phyloP scores from a whole-genome alignment of 371 early-diverging fungal species.

The Mucor plumbeus region DNA sequence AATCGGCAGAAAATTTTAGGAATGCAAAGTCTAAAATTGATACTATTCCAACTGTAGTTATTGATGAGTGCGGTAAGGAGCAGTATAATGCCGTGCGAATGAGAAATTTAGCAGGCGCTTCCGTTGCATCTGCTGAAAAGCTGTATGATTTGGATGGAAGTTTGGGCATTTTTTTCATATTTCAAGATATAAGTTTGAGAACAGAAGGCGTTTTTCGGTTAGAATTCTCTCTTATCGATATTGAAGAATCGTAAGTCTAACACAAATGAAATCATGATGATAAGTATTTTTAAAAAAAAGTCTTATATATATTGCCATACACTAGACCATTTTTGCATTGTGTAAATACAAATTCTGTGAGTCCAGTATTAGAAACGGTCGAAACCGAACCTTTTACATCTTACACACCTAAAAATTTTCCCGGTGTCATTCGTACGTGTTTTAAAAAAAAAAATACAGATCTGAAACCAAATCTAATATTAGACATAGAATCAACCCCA shows the following conservation, averaged over 20 bases:
- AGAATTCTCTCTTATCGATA: conserved; percentile 60
- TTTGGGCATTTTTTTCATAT: conserved; percentile 77
- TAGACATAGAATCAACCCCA: conserved; percentile 60
- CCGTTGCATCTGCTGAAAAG: conserved; percentile 70
- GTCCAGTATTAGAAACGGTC: conserved; percentile 40
- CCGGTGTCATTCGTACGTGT: conserved; percentile 71
- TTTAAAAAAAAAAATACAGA: background rate
- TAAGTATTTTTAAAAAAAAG: too few species aligned
- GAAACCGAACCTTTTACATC: conserved; percentile 62
- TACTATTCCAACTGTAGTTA: conserved; percentile 8
- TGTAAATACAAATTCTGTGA: conserved; percentile 39
- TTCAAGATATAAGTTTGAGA: conserved; percentile 74
- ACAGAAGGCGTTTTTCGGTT: conserved; percentile 70
- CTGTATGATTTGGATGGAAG: conserved; percentile 66
- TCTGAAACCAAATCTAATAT: background rate
- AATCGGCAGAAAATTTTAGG: conserved; percentile 47
- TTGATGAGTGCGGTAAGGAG: conserved; percentile 13
- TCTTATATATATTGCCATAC: background rate
- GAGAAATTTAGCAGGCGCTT: conserved; percentile 75
- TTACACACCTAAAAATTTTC: conserved; percentile 69
- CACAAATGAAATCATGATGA: background rate
- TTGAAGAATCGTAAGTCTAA: conserved; percentile 47
- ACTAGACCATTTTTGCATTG: conserved; percentile 30
- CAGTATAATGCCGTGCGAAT: conserved; percentile 38
- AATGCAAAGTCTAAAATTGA: conserved; percentile 15